Base-by-base conservation (phyloP, 2,329 filamentous ascomycete genomes). In the Clonostachys solani region DNA sequence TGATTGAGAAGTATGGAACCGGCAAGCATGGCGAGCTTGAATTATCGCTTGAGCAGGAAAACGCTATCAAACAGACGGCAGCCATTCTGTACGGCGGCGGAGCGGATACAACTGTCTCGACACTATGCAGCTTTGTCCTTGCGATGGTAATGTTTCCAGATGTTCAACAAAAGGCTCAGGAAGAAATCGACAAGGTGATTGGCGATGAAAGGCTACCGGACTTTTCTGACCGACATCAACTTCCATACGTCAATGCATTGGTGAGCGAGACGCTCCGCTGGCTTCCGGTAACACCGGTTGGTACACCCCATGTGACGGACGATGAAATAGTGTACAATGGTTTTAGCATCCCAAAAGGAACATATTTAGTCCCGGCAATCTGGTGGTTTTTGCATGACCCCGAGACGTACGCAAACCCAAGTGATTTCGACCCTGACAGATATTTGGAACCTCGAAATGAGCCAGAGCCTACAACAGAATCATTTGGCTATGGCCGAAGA, bases 311-410 rank as follows among this genome's bases (percentile, higher is more conserved):
- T 47, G 57, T 61, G 3, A 66, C 71, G 1, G 57, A 61, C 1
- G 61, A 62, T 37, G 62, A 64, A 2, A 42, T 59, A 1, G 43
- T 49, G 0, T 61, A 56, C 8, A 44, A 49, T 4, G 58, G 56
- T 1, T 64, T 58, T 42, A 45, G 47, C 0, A 62, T 65, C 3
- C 62, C 63, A 1, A 57, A 61, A 16, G 60, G 55, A 1, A 49
- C 61, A 9, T 51, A 53, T 35, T 37, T 63, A 12, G 49, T 64
- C 8, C 49, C 51, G 1, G 46, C 48, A 1, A 52, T 53, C 12
- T 62, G 59, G 57, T 54, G 52, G 42, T n/a, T 67, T 15, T 76
- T 84, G 19, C 86, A 89, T 61, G 86, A 90, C 56, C 78, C 81
- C 3, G 79, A 83, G 35, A 80, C 80, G 2, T 89, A 90, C 60